Evolutionary conservation across 305 asterid genomes (phyloP).

Genomic region (Fraxinus paxiana): DNA sequence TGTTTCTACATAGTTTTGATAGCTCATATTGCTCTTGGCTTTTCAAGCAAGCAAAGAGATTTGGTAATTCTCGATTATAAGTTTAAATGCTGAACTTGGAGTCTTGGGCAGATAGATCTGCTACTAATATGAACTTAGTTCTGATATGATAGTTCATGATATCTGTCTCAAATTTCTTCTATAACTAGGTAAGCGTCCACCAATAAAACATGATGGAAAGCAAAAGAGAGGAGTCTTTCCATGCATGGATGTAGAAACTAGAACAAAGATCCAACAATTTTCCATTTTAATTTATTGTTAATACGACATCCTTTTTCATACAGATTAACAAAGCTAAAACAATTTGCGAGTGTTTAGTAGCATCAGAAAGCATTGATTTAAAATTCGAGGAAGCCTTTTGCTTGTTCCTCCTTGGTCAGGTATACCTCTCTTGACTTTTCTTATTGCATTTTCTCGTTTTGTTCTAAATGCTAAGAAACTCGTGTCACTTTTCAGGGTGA

Average conservation of each 20-base stretch:
- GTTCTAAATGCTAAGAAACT: constrained; percentile 14
- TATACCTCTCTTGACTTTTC: constrained; percentile 30
- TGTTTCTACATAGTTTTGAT: constrained; percentile 72
- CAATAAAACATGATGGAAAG: constrained; percentile 2
- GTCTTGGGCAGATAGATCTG: not conserved
- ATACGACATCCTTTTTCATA: constrained; percentile 22
- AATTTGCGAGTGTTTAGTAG: constrained; percentile 77
- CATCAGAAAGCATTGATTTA: constrained; percentile 85
- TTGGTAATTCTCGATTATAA: constrained; percentile 47
- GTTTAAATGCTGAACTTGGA: not conserved
- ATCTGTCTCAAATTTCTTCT: not conserved
- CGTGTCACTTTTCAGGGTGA: constrained; percentile 57
- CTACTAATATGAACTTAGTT: not conserved
- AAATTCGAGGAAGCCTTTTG: constrained; percentile 94
- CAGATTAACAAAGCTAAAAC: constrained; percentile 77
- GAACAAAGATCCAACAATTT: constrained; percentile 1
- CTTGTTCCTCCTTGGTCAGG: constrained; percentile 95
- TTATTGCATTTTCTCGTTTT: constrained; percentile 13
- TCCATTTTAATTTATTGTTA: constrained; percentile 20
- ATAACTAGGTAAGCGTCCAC: not conserved
- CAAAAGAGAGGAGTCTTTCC: not conserved
- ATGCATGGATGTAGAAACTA: not conserved
- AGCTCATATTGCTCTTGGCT: constrained; percentile 92
- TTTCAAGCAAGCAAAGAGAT: constrained; percentile 78
- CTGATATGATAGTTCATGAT: not conserved